These are phyloP conservation scores for Basidiobolus meristosporus DNA, from an alignment of 371 early-diverging fungal genomes.

Conservation along the genomic window DNA sequence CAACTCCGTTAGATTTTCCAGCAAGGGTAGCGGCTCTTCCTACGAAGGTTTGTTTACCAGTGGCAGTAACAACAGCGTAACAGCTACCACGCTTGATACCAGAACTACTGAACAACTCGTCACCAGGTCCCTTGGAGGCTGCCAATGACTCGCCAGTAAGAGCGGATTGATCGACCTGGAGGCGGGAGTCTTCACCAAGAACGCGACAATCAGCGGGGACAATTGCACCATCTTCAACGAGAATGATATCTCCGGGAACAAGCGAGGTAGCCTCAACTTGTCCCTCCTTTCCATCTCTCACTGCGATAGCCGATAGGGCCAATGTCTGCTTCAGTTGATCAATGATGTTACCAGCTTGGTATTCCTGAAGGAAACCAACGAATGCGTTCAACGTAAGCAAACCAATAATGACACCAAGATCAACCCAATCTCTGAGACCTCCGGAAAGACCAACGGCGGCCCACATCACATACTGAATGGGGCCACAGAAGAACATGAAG, in stretches of 20 bases:
- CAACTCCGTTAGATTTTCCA: too few species aligned
- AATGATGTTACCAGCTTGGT: too few species aligned
- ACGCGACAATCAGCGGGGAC: constrained; percentile 79
- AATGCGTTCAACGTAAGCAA: constrained; percentile 69
- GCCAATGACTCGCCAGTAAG: constrained; percentile 87
- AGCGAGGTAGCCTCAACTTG: constrained; percentile 57
- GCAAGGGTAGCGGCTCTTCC: constrained; percentile 80
- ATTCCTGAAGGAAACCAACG: constrained; percentile 79
- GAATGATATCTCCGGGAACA: constrained; percentile 75
- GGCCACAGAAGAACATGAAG: constrained; percentile 36
- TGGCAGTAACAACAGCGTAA: constrained; percentile 66
- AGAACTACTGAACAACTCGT: constrained; percentile 58
- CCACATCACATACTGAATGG: constrained; percentile 43
- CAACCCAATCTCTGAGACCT: constrained; percentile 49
- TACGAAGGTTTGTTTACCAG: constrained; percentile 73
- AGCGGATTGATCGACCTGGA: constrained; percentile 85
- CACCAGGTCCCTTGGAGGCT: constrained; percentile 52
- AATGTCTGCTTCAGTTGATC: constrained; percentile 77
- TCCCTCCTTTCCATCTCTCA: constrained; percentile 51
- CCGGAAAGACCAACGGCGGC: constrained; percentile 19
- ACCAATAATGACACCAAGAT: constrained; percentile 68
- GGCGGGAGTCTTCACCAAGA: constrained; percentile 60
- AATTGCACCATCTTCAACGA: constrained; percentile 79
- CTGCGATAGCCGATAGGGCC: constrained; percentile 56
- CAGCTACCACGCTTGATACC: constrained; percentile 72